phyloP scores from a whole-genome alignment of 2,329 filamentous ascomycete genomes.

The Xylaria hypoxylon region DNA sequence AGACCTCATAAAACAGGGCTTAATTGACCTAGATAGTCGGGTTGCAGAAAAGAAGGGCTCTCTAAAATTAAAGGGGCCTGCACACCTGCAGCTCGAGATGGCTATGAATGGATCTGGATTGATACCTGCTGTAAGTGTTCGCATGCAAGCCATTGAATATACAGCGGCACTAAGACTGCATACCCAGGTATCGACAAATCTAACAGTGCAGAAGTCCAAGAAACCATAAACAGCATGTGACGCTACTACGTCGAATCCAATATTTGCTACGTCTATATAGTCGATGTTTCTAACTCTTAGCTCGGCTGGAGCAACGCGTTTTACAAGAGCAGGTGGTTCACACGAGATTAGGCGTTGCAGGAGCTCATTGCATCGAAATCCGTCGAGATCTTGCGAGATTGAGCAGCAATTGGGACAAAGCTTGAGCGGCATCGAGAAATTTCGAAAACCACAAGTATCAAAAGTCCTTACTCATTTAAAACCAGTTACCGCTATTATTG shows the following conservation, averaged over 20 bases:
- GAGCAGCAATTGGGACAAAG: slow-evolving; percentile 6
- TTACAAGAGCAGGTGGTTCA: slow-evolving; percentile 5
- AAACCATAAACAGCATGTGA: slow-evolving; percentile 20
- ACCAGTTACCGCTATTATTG: background rate
- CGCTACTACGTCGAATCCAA: slow-evolving; percentile 10
- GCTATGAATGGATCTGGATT: slow-evolving; percentile 24
- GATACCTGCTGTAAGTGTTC: slow-evolving; percentile 20
- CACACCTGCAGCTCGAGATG: slow-evolving; percentile 8
- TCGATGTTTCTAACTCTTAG: slow-evolving; percentile 5
- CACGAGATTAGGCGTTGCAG: slow-evolving; percentile 3
- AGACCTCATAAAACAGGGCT: slow-evolving; percentile 14
- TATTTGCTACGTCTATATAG: slow-evolving; percentile 18
- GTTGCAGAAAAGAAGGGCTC: background rate
- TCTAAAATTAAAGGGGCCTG: slow-evolving; percentile 10
- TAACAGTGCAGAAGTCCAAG: slow-evolving; percentile 18
- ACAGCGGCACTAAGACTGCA: background rate
- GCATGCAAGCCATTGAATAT: background rate
- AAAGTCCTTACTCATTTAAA: slow-evolving; percentile 1
- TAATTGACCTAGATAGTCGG: background rate
- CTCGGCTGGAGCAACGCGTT: background rate
- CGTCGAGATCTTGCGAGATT: slow-evolving; percentile 18
- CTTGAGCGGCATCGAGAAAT: slow-evolving; percentile 1
- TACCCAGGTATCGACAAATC: slow-evolving; percentile 21
- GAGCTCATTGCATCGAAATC: slow-evolving; percentile 17
- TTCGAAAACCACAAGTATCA: slow-evolving; percentile 7